Base-by-base conservation (phyloP, 169 alveolate genomes). In the Besnoitia besnoiti region DNA sequence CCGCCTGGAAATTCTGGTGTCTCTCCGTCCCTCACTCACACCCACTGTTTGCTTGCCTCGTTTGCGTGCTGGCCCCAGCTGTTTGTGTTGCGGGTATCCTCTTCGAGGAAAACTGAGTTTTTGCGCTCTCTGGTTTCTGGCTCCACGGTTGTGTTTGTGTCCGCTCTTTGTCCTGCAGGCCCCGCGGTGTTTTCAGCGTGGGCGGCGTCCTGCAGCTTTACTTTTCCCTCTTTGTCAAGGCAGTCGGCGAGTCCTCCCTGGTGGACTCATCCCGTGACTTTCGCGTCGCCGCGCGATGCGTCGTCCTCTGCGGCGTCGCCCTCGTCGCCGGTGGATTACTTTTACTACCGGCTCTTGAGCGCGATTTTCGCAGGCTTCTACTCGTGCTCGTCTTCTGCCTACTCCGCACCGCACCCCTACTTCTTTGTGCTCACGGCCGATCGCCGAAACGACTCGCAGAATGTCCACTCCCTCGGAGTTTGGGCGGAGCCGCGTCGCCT, bases 401-500 rank as follows among this genome's bases (percentile, higher is more conserved):
- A 21, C 80, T 30, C 12, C 80, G 39, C 46, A 1, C n/a, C 42
- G 39, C 10, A 35, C 42, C 42, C 46, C 44, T 67, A 8, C 80
- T 77, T 42, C 39, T 77, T 4, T 37, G 50, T 77, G 50, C 40
- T 19, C 39, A 44, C 87, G 37, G 87, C 87, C 8, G 87, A 77
- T 39, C 87, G 87, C 59, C 80, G 80, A 1, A n/a, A 14, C 24
- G 44, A 67, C 80, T 14, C 42, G 80, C 80, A 67, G 8, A 35
- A 7, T 24, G 39, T n/a, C 42, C 12, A 7, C 39, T 30, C 80
- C 19, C 80, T 67, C 80, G 80, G 80, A 21, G 44, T 30, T 42
- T 67, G 80, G 80, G 49, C 87, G 0, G 87, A 40, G 44, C 87
- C 87, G 30, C 87, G 87, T 77, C 87, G 87, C 61, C n/a, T 77